Conservation (phyloP, 2,329 filamentous ascomycete genomes). For the Hymenotorrendiella dingleyae region DNA sequence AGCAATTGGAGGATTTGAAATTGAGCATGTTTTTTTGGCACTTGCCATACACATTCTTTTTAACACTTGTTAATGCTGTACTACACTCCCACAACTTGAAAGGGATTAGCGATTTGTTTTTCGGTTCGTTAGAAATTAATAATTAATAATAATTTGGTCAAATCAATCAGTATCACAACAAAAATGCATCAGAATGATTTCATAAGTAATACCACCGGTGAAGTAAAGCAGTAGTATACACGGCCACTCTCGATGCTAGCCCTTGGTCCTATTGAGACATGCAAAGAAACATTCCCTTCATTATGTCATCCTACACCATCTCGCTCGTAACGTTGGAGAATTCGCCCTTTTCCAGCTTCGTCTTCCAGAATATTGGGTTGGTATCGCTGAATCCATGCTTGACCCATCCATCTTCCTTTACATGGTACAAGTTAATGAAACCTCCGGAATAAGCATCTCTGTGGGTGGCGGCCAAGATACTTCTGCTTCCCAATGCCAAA, state of each 20-base stretch:
- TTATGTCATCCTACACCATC: slow-evolving; percentile 23
- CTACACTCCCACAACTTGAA: too few species aligned
- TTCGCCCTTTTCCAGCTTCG: slow-evolving; percentile 96
- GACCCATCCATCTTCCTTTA: slow-evolving; percentile 98
- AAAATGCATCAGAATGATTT: slow-evolving; percentile 2
- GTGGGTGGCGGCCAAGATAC: slow-evolving; percentile 93
- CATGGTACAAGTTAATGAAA: slow-evolving; percentile 97
- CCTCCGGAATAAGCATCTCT: slow-evolving; percentile 98
- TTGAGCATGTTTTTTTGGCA: too few species aligned
- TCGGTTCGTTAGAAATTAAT: too few species aligned
- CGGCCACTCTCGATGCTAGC: slow-evolving; percentile 15
- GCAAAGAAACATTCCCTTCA: slow-evolving; percentile 19
- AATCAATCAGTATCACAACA: too few species aligned
- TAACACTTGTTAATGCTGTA: too few species aligned
- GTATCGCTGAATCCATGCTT: slow-evolving; percentile 98
- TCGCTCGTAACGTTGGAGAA: slow-evolving; percentile 52
- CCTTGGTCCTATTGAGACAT: slow-evolving; percentile 29
- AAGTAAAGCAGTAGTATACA: slow-evolving; percentile 28
- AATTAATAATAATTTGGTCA: too few species aligned
- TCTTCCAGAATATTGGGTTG: slow-evolving; percentile 99
- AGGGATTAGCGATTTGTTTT: too few species aligned
- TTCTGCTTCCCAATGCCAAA: slow-evolving; percentile 81
- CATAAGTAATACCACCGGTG: slow-evolving; percentile 13
- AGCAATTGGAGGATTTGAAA: too few species aligned
- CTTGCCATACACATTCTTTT: too few species aligned